phyloP scores from a whole-genome alignment of 179 eudicot genomes.

The Spinacia oleracea region DNA sequence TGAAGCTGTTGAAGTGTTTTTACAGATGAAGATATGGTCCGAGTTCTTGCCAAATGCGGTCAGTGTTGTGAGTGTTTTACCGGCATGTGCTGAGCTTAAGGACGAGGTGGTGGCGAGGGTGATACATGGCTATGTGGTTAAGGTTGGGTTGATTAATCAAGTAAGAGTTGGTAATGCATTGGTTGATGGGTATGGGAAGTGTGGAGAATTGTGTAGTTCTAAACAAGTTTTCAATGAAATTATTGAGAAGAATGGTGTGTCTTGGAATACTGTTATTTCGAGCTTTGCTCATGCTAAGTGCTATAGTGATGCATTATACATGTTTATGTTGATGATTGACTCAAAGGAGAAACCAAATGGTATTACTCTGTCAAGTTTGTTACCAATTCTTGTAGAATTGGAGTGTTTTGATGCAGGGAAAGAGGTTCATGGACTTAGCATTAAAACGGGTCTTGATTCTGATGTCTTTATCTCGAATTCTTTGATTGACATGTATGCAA shows the following conservation, averaged over 20 bases:
- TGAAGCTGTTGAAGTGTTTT: slow-evolving; percentile 41
- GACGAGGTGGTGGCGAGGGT: slow-evolving; percentile 38
- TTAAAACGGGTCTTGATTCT: slow-evolving; percentile 46
- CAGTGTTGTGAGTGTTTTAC: slow-evolving; percentile 58
- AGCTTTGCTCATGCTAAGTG: slow-evolving; percentile 43
- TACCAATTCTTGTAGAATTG: slow-evolving; percentile 57
- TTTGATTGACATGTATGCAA: slow-evolving; percentile 71
- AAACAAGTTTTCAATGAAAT: slow-evolving; percentile 46
- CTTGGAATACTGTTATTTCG: slow-evolving; percentile 69
- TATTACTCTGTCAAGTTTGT: slow-evolving; percentile 58
- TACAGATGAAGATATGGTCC: slow-evolving; percentile 38
- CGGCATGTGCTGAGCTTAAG: slow-evolving; percentile 50
- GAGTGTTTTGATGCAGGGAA: slow-evolving; percentile 45
- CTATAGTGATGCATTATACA: slow-evolving; percentile 38
- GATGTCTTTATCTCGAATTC: slow-evolving; percentile 68
- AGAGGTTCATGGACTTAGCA: slow-evolving; percentile 60
- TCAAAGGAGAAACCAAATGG: slow-evolving; percentile 40
- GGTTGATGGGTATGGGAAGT: slow-evolving; percentile 73
- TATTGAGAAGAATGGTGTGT: slow-evolving; percentile 48
- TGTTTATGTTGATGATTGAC: slow-evolving; percentile 52
- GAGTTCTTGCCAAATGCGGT: slow-evolving; percentile 43
- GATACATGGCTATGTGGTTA: slow-evolving; percentile 58
- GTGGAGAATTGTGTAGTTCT: slow-evolving; percentile 36
- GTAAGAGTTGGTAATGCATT: slow-evolving; percentile 53
- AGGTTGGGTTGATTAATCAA: slow-evolving; percentile 49